A percentile compares a stretch with the other conserved stretches of the same genome.
Conservation (phyloP, 768 basidiomycete genomes). For the Thelephora ganbajun region DNA sequence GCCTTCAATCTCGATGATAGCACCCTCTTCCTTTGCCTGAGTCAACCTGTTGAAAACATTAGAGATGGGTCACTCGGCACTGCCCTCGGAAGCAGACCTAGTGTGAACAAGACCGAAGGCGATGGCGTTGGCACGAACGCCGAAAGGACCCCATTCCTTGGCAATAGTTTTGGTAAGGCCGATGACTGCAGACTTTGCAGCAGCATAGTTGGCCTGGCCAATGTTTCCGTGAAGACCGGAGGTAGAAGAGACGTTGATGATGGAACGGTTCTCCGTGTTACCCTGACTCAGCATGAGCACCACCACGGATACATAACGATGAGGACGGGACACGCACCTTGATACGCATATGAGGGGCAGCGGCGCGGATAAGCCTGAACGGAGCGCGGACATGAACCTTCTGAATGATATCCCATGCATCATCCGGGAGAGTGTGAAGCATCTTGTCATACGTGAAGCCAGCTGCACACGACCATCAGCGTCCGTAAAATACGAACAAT, state of each 20-base stretch:
- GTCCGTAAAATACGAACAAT: neutral
- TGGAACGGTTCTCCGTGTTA: constrained; percentile 51
- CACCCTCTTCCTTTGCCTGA: constrained; percentile 65
- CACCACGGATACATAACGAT: neutral
- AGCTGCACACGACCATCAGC: constrained; percentile 21
- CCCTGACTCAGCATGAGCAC: constrained; percentile 16
- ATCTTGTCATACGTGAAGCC: constrained; percentile 79
- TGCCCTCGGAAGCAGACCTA: constrained; percentile 25
- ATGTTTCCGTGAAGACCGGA: constrained; percentile 81
- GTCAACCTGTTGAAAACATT: constrained; percentile 38
- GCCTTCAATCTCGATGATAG: constrained; percentile 63
- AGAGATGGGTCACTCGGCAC: neutral
- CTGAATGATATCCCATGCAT: constrained; percentile 68
- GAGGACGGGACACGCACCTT: constrained; percentile 27
- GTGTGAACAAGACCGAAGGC: constrained; percentile 73
- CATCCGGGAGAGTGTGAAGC: constrained; percentile 78
- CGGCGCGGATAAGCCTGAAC: constrained; percentile 72
- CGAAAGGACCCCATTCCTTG: constrained; percentile 79
- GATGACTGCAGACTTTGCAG: constrained; percentile 65
- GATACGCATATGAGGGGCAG: constrained; percentile 74
- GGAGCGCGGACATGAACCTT: constrained; percentile 80
- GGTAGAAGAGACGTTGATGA: constrained; percentile 73
- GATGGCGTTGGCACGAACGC: constrained; percentile 71
- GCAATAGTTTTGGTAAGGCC: constrained; percentile 78
- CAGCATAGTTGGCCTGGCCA: constrained; percentile 73